Evolutionary conservation across 2,329 filamentous ascomycete species (phyloP).

Genomic region (Chaetothyriales sp.): DNA sequence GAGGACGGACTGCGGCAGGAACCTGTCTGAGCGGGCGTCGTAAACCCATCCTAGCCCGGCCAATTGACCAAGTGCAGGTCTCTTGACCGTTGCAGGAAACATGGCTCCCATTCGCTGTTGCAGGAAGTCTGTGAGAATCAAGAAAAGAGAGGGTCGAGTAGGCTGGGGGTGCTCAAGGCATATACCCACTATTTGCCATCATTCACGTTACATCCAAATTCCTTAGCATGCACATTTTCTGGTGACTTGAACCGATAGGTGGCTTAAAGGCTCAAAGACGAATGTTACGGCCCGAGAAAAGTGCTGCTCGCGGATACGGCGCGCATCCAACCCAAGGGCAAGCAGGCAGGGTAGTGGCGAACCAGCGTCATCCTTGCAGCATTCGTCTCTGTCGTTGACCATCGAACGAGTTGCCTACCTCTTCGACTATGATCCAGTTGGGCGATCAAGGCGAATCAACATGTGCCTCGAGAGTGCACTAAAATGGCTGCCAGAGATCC

Average conservation of each 20-base stretch:
- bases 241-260: background rate
- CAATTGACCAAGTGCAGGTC: conserved; percentile 11
- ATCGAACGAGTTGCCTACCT: too few relatives aligned
- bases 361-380: too few relatives aligned
- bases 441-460: too few relatives aligned
- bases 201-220: background rate
- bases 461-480: too few relatives aligned
- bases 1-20: conserved; percentile 8
- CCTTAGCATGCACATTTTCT: background rate
- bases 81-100: background rate
- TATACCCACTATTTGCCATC: background rate
- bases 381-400: too few relatives aligned
- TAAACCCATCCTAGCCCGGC: conserved; percentile 13
- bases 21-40: conserved; percentile 14
- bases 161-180: background rate
- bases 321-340: too few relatives aligned
- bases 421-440: too few relatives aligned
- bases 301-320: too few relatives aligned
- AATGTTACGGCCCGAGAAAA: too few relatives aligned
- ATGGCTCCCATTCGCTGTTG: background rate
- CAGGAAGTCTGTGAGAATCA: background rate
- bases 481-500: too few relatives aligned
- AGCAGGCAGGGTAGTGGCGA: too few relatives aligned
- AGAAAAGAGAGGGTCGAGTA: background rate
- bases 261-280: background rate